Base-by-base conservation (phyloP, 768 basidiomycete species). In the Mycena latifolia region DNA sequence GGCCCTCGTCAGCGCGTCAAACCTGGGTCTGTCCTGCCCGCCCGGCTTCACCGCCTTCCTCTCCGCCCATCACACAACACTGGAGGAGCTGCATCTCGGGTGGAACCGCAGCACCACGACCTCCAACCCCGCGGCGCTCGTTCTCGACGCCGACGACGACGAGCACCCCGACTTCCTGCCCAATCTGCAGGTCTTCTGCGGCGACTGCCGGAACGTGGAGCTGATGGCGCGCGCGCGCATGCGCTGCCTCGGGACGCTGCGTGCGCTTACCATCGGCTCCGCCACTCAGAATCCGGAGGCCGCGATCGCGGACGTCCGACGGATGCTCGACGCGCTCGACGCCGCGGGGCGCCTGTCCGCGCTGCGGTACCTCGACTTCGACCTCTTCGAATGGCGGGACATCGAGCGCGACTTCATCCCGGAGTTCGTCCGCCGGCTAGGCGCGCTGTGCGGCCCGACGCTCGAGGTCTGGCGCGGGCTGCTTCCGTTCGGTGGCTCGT, bases 141-240 rank as follows among this genome's bases (percentile, higher is more conserved):
- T 59, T 5, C 39, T 69, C 27, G 46, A 51, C 35, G 43, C 29
- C 4, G 24, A 22, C 5, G 47, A 18, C 24, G 55, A 18, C 14
- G 45, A 61, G 8, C 25, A 43, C 15, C 55, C 62, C 27, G 31
- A 55, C 29, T 69, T 69, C 46, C 48, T 69, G 27, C 68, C 68
- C 2, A 57, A 65, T 15, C 29, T 69, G 29, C 41, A 39, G n/a
- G 41, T 47, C 9, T 58, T 69, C 28, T 50, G 45, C 8, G 68
- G 59, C 18, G 48, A 56, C 41, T 54, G 22, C 48, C 33, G 15
- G 31, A 69, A 60, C 37, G 24, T 69, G 3, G 55, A 51, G 37
- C 31, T 58, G 45, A 65, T 69, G 55, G 63, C 59, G 3, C 47
- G 35, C 18, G 55, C 63, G n/a, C 53, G 63, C 31, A 53, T 69